phyloP scores from a whole-genome alignment of 2,329 filamentous ascomycete genomes.

The Akanthomyces dipterigenus region DNA sequence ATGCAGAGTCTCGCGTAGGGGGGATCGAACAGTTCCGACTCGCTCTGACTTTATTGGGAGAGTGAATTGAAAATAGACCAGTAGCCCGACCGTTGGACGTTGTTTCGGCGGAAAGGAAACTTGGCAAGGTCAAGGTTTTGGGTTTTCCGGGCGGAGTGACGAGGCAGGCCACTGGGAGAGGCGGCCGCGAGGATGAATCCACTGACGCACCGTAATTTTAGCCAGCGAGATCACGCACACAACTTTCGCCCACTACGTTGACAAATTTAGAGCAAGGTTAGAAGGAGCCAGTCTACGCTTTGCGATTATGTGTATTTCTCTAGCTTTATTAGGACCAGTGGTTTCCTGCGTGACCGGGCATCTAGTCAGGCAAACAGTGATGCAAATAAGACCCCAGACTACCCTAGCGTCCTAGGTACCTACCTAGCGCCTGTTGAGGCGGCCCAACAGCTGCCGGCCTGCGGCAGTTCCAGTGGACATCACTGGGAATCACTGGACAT shows the following conservation, averaged over 20 bases:
- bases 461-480: background rate
- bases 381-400: background rate
- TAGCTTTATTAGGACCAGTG: too few species aligned
- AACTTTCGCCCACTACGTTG: too few species aligned
- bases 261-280: background rate
- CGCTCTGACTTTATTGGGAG: background rate
- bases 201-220: background rate
- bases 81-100: background rate
- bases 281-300: too few species aligned
- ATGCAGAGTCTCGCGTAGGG: background rate
- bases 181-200: background rate
- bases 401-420: too few species aligned
- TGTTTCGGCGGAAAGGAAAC: background rate
- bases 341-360: background rate
- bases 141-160: background rate
- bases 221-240: background rate
- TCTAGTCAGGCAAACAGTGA: background rate
- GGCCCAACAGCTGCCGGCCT: background rate
- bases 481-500: background rate
- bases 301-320: too few species aligned
- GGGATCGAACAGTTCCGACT: background rate
- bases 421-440: background rate
- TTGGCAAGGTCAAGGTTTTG: background rate
- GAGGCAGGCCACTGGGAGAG: background rate
- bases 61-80: background rate